These are phyloP conservation scores for Aegilops umbellulata DNA, from an alignment of 176 grass and related monocot species.

Conservation along the genomic window DNA sequence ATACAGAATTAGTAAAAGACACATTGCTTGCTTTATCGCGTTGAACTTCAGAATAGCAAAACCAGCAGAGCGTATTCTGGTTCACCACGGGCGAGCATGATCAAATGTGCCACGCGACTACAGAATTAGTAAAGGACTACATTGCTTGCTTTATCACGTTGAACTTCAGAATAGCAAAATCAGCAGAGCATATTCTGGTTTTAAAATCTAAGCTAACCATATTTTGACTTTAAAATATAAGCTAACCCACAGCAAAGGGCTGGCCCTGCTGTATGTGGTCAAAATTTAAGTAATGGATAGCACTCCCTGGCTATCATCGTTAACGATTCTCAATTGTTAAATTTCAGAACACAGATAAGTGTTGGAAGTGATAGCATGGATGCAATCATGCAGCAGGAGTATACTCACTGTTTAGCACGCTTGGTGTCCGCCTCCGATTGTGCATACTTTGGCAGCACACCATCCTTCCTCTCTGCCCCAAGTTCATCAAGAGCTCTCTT, in stretches of 20 bases:
- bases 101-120: neutral
- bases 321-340: neutral
- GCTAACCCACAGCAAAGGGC: neutral
- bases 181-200: neutral
- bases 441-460: slow-evolving; percentile 41
- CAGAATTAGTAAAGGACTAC: neutral
- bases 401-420: slow-evolving; percentile 85
- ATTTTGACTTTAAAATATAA: neutral
- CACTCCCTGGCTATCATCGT: neutral
- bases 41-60: neutral
- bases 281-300: neutral
- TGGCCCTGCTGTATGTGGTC: neutral
- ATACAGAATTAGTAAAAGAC: neutral
- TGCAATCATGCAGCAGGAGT: slow-evolving; percentile 21
- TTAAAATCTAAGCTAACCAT: neutral
- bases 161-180: neutral
- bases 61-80: neutral
- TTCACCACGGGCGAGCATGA: too few relatives aligned
- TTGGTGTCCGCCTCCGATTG: slow-evolving; percentile 70
- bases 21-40: neutral
- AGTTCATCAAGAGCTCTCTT: slow-evolving; percentile 50
- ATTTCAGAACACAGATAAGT: neutral
- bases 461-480: slow-evolving; percentile 66
- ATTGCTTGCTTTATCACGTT: neutral
- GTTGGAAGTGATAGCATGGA: neutral